phyloP scores from a whole-genome alignment of 345 rosid species.

The Syzygium grande region DNA sequence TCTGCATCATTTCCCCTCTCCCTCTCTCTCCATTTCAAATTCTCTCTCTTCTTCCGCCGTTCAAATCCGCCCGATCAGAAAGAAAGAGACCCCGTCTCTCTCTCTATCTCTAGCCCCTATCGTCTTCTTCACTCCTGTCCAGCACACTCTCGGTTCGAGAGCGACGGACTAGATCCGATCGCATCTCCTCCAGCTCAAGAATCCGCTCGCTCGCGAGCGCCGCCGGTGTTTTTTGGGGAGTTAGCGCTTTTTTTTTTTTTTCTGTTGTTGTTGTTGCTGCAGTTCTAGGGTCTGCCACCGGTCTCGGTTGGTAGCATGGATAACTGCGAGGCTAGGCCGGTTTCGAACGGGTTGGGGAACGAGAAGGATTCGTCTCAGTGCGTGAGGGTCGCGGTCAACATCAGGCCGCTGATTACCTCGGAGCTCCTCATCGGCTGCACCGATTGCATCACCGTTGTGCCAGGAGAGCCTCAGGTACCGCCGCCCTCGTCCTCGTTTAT shows the following conservation, averaged over 20 bases:
- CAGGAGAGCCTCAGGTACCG: conserved; percentile 84
- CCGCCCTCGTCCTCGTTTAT: too few relatives aligned
- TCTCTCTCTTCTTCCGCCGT: background rate
- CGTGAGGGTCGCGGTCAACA: conserved; percentile 84
- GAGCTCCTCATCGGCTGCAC: conserved; percentile 87
- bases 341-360: background rate
- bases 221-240: background rate
- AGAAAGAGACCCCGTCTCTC: background rate
- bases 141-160: background rate
- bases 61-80: background rate
- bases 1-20: background rate
- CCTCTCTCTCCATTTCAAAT: background rate
- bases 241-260: background rate
- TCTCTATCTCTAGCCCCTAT: background rate
- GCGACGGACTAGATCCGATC: background rate
- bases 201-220: background rate
- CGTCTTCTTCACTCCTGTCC: background rate
- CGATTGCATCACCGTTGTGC: conserved; percentile 77
- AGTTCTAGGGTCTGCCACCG: background rate
- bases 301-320: conserved; percentile 28
- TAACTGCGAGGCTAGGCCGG: conserved; percentile 13
- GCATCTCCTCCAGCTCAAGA: background rate
- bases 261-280: background rate
- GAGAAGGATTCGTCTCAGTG: conserved; percentile 40
- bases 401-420: conserved; percentile 77